Evolutionary conservation across 495 filamentous ascomycete genomes (phyloP).

Genomic region (Penicillium daleae): DNA sequence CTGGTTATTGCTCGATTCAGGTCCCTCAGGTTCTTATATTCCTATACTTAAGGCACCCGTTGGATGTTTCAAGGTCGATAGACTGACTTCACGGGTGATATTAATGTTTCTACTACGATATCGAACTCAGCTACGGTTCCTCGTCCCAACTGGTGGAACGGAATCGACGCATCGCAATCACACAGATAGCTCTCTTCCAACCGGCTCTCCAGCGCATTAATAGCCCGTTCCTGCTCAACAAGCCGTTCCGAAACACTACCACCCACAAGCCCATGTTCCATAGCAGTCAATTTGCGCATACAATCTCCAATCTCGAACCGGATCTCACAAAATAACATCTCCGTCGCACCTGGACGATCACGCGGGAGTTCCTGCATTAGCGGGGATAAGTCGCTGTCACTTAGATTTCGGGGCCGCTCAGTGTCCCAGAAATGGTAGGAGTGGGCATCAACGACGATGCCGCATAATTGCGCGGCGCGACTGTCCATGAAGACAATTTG

Average conservation of each 20-base stretch:
- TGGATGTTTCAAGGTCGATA: too few relatives aligned
- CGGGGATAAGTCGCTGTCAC: background rate
- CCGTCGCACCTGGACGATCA: background rate
- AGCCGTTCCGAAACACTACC: background rate
- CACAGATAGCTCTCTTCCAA: background rate
- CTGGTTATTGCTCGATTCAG: too few relatives aligned
- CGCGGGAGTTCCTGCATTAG: background rate
- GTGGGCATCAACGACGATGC: background rate
- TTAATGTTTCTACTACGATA: too few relatives aligned
- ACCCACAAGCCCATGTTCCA: background rate
- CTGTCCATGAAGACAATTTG: background rate
- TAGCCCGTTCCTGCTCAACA: background rate
- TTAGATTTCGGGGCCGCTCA: background rate
- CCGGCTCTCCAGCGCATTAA: background rate
- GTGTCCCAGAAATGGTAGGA: constrained; percentile 1
- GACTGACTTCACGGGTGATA: too few relatives aligned
- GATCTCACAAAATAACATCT: background rate
- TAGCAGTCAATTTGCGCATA: background rate
- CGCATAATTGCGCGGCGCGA: background rate
- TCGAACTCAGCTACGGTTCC: too few relatives aligned
- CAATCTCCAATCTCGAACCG: background rate
- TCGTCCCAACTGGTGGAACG: constrained; percentile 2
- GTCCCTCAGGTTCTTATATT: too few relatives aligned
- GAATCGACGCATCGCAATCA: background rate
- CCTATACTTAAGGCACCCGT: too few relatives aligned